phyloP scores from a whole-genome alignment of 257 asterid species.

The Nicotiana undulata region DNA sequence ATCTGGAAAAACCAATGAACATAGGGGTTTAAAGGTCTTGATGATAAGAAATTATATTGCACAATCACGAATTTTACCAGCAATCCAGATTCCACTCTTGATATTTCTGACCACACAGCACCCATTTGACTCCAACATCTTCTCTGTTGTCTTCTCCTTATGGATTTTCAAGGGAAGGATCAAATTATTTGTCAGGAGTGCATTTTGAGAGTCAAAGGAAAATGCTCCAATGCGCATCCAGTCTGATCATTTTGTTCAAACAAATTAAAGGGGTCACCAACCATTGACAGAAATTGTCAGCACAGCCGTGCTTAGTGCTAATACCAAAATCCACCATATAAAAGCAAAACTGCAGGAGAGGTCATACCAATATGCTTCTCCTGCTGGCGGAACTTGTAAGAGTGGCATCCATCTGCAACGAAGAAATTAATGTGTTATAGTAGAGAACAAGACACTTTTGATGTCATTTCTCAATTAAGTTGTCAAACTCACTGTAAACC shows the following conservation, averaged over 20 bases:
- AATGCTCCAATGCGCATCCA: constrained; percentile 97
- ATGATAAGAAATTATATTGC: not conserved
- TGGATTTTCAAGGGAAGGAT: constrained; percentile 35
- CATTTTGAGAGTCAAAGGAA: constrained; percentile 55
- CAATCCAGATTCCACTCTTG: constrained; percentile 92
- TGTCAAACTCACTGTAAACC: not conserved
- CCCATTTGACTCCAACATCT: constrained; percentile 40
- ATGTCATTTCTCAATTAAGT: not conserved
- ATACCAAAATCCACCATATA: not conserved
- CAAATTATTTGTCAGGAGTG: constrained; percentile 58
- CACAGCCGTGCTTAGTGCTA: not conserved
- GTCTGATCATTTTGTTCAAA: constrained; percentile 34
- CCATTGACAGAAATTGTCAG: constrained; percentile 1
- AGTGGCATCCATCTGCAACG: constrained; percentile 89
- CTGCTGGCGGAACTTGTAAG: constrained; percentile 66
- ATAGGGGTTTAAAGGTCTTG: not conserved
- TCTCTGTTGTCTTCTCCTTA: constrained; percentile 30
- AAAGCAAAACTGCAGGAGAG: constrained; percentile 7
- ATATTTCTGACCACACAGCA: constrained; percentile 50
- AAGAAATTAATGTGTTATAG: constrained; percentile 9
- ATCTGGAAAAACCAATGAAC: constrained; percentile 39
- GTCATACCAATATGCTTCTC: constrained; percentile 86
- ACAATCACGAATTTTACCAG: constrained; percentile 45
- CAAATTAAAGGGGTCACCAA: constrained; percentile 1
- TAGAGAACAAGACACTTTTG: not conserved